Evolutionary conservation across 208 protist genomes (phyloP).

Genomic region (Leishmania tarentolae): DNA sequence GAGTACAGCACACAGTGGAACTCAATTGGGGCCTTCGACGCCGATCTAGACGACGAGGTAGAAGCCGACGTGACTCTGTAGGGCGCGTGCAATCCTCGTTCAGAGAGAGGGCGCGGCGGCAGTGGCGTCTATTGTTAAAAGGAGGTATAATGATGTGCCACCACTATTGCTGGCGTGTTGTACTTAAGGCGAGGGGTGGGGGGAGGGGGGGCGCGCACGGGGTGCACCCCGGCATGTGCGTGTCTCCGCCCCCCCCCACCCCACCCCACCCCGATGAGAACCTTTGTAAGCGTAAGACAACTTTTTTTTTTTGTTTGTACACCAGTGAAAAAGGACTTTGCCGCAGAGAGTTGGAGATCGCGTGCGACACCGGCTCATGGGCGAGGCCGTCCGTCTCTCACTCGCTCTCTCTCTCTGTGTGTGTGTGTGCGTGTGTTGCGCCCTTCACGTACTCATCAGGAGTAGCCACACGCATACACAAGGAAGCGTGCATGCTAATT

Average conservation of each 20-base stretch:
- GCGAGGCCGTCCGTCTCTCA: neutral
- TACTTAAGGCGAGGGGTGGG: neutral
- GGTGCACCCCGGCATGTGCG: neutral
- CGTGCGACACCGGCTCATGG: neutral
- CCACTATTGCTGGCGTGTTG: neutral
- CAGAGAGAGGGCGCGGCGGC: neutral
- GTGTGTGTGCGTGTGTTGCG: neutral
- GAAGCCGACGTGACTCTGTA: constrained; percentile 78
- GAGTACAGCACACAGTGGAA: constrained; percentile 72
- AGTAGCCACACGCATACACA: neutral
- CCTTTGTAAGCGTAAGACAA: neutral
- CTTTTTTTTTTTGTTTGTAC: no score
- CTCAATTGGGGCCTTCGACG: constrained; percentile 73
- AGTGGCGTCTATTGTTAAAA: neutral
- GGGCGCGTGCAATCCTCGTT: constrained; percentile 4
- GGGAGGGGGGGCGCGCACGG: neutral
- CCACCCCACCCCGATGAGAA: no score
- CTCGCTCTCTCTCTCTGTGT: no score
- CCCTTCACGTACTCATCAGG: neutral
- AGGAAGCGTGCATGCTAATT: neutral
- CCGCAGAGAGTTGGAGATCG: neutral
- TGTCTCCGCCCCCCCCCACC: no score
- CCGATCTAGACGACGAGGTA: constrained; percentile 88
- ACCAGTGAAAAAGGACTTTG: neutral
- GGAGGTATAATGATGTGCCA: neutral